These are phyloP conservation scores for Arabidopsis suecica DNA, from an alignment of 345 rosid genomes.

Conservation along the genomic window DNA sequence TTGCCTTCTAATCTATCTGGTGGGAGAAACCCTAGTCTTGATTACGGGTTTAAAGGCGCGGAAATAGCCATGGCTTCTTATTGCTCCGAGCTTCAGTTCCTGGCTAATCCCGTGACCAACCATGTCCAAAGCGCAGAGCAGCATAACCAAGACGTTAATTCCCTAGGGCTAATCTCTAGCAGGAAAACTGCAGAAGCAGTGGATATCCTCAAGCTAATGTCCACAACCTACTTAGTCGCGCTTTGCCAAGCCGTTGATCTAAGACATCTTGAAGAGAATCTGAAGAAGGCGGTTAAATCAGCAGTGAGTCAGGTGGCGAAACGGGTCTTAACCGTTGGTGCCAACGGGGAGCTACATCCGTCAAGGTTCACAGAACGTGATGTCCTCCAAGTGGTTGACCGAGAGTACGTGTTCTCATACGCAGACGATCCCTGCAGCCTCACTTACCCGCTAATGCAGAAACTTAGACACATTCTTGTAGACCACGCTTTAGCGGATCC, in stretches of 20 bases:
- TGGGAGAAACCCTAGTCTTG: constrained; percentile 74
- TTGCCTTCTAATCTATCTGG: constrained; percentile 72
- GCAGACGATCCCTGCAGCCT: constrained; percentile 77
- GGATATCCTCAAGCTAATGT: constrained; percentile 67
- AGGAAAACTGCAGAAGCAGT: constrained; percentile 68
- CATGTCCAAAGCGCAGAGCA: constrained; percentile 75
- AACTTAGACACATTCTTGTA: constrained; percentile 72
- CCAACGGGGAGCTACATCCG: constrained; percentile 71
- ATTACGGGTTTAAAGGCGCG: constrained; percentile 80
- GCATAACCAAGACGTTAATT: constrained; percentile 76
- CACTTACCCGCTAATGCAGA: constrained; percentile 76
- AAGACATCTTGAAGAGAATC: constrained; percentile 67
- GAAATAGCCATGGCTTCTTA: constrained; percentile 80
- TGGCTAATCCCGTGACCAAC: constrained; percentile 71
- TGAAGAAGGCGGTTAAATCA: constrained; percentile 53
- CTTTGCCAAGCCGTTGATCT: constrained; percentile 69
- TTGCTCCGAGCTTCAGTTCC: constrained; percentile 67
- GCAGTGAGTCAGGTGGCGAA: constrained; percentile 59
- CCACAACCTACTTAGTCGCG: constrained; percentile 61
- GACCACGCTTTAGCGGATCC: constrained; percentile 69
- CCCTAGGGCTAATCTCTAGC: constrained; percentile 64
- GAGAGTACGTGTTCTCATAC: constrained; percentile 66
- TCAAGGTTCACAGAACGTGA: constrained; percentile 76
- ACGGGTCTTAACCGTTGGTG: constrained; percentile 57
- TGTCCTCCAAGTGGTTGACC: constrained; percentile 66